Evolutionary conservation across 306 rosid genomes (phyloP).

Genomic region (Cucumis hystrix): DNA sequence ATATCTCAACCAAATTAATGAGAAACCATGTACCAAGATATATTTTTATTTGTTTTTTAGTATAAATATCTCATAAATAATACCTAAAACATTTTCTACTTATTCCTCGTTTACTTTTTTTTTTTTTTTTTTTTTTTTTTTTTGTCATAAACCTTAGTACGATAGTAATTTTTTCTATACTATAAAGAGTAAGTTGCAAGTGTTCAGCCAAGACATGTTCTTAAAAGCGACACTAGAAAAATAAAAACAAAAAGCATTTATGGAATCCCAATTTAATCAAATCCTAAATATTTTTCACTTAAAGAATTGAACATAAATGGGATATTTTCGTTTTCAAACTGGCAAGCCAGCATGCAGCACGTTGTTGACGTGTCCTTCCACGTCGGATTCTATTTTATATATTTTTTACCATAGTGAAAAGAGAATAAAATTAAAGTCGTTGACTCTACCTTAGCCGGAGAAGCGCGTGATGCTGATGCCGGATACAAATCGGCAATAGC

Average conservation of each 20-base stretch:
- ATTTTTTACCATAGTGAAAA: not conserved
- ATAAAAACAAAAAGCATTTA: not conserved
- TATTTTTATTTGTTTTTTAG: too few relatives aligned
- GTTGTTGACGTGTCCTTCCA: not conserved
- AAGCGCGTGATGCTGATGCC: conserved; percentile 20
- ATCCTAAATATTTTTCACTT: not conserved
- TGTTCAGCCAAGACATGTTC: not conserved
- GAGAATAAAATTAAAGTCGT: not conserved
- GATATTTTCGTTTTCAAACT: not conserved
- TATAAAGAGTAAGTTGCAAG: too few relatives aligned
- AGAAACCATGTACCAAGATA: too few relatives aligned
- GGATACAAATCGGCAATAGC: conserved; percentile 35
- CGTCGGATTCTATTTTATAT: not conserved
- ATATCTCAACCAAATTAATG: too few relatives aligned
- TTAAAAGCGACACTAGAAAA: not conserved
- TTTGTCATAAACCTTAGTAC: too few relatives aligned
- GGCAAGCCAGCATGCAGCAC: not conserved
- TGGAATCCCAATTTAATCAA: not conserved
- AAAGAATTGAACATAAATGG: not conserved
- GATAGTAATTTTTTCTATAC: too few relatives aligned
- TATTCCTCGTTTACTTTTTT: too few relatives aligned
- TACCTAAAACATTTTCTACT: too few relatives aligned
- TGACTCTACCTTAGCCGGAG: not conserved
- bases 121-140: too few relatives aligned
- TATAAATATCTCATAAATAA: too few relatives aligned